A percentile compares a stretch with the other conserved stretches of the same genome.
Evolutionary conservation across 2,329 filamentous ascomycete genomes (phyloP).

Genomic region (Nigrospora oryzae): DNA sequence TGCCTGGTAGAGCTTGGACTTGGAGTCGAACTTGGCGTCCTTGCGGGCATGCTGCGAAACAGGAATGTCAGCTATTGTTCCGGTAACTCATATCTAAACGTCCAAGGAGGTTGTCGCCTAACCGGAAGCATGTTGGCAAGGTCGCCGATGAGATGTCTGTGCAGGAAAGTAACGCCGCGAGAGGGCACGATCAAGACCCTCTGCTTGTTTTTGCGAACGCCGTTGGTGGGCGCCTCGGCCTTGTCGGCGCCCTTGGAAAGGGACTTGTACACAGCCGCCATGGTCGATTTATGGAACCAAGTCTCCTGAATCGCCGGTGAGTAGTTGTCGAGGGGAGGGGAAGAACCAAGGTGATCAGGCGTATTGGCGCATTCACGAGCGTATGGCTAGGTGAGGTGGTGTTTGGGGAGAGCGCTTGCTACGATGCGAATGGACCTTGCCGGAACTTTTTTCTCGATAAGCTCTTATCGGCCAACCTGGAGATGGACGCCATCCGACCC

Average conservation of each 20-base stretch:
- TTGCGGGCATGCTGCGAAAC: constrained; percentile 62
- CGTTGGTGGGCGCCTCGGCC: constrained; percentile 37
- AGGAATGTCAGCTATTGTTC: not conserved
- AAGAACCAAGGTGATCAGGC: no score
- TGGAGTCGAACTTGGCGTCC: constrained; percentile 95
- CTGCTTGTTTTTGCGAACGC: constrained; percentile 56
- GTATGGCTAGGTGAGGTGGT: no score
- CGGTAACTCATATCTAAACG: not conserved
- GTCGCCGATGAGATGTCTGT: constrained; percentile 88
- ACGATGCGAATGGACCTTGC: no score
- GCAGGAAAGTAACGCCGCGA: constrained; percentile 85
- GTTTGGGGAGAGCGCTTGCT: no score
- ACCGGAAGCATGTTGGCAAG: constrained; percentile 73
- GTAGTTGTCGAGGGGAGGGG: no score
- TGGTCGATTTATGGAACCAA: constrained; percentile 20
- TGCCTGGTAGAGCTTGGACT: constrained; percentile 68
- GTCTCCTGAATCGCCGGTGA: not conserved
- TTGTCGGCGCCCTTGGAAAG: constrained; percentile 53
- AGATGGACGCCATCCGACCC: no score
- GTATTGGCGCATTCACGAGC: no score
- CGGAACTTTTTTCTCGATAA: no score
- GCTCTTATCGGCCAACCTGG: no score
- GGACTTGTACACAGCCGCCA: constrained; percentile 71
- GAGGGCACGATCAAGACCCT: constrained; percentile 86
- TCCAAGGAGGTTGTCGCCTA: not conserved